Evolutionary conservation across 2,329 filamentous ascomycete genomes (phyloP).

Genomic region (Oidium heveae): DNA sequence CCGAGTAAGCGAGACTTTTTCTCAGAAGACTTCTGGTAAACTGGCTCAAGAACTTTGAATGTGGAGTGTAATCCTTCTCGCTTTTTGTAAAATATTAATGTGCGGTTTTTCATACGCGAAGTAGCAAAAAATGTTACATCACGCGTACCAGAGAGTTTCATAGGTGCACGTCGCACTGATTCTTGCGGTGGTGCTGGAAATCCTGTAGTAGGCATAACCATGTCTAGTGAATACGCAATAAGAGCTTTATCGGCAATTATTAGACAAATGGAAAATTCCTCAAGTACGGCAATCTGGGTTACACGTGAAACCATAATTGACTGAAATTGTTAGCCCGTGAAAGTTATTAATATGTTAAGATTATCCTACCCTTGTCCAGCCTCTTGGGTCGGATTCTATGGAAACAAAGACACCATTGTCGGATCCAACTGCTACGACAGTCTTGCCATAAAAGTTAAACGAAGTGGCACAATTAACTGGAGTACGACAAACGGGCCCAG

Average conservation of each 20-base stretch:
- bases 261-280: constrained; percentile 84
- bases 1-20: constrained; percentile 48
- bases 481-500: constrained; percentile 57
- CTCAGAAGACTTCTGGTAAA: constrained; percentile 77
- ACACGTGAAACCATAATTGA: constrained; percentile 49
- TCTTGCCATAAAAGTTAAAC: constrained; percentile 61
- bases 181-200: constrained; percentile 39
- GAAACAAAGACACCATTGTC: constrained; percentile 85
- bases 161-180: constrained; percentile 58
- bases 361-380: constrained; percentile 60
- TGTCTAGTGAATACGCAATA: constrained; percentile 81
- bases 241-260: constrained; percentile 78
- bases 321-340: constrained; percentile 19
- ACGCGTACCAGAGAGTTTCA: constrained; percentile 63
- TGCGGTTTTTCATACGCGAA: constrained; percentile 89
- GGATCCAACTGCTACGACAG: constrained; percentile 81
- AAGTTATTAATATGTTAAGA: background rate
- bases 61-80: constrained; percentile 77
- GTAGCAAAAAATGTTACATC: constrained; percentile 95
- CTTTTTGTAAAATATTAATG: constrained; percentile 90
- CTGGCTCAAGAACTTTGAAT: constrained; percentile 90
- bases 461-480: constrained; percentile 81
- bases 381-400: constrained; percentile 67
- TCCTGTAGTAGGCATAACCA: constrained; percentile 39
- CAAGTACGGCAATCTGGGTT: constrained; percentile 79